These are phyloP conservation scores for Polysphondylium violaceum DNA, from an alignment of 78 protist genomes.

Conservation along the genomic window DNA sequence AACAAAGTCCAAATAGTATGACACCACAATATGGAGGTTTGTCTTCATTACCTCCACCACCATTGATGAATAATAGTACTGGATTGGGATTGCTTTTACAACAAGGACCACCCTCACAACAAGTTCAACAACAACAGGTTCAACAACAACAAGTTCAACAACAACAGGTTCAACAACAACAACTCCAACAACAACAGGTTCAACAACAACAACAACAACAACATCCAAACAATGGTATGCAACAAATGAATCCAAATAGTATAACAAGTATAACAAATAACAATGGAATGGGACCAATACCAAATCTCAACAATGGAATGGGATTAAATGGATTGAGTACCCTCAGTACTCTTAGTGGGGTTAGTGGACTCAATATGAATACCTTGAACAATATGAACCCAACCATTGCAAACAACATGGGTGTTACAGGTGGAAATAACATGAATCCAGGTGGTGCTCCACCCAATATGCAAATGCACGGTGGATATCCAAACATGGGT, in stretches of 20 bases:
- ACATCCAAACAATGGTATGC: constrained; percentile 4
- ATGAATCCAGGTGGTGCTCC: background rate
- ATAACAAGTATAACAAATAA: background rate
- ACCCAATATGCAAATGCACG: too few species aligned
- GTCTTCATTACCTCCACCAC: too few species aligned
- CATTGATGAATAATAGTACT: too few species aligned
- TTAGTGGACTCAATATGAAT: background rate
- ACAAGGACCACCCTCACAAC: background rate
- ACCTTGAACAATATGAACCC: background rate
- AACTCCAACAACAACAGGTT: too few species aligned
- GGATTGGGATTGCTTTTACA: too few species aligned
- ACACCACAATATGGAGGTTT: too few species aligned
- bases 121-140: background rate
- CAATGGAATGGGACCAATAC: background rate
- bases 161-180: background rate
- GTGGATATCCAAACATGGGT: too few species aligned
- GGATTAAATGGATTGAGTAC: background rate
- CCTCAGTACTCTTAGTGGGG: background rate
- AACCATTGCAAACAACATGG: background rate
- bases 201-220: too few species aligned
- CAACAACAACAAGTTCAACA: background rate
- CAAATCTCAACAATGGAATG: background rate
- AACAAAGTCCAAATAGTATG: too few species aligned
- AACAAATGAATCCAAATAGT: constrained; percentile 12
- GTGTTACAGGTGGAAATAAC: background rate